These are phyloP conservation scores for Sporothrix curviconia DNA, from an alignment of 2,329 filamentous ascomycete species.

Conservation along the genomic window DNA sequence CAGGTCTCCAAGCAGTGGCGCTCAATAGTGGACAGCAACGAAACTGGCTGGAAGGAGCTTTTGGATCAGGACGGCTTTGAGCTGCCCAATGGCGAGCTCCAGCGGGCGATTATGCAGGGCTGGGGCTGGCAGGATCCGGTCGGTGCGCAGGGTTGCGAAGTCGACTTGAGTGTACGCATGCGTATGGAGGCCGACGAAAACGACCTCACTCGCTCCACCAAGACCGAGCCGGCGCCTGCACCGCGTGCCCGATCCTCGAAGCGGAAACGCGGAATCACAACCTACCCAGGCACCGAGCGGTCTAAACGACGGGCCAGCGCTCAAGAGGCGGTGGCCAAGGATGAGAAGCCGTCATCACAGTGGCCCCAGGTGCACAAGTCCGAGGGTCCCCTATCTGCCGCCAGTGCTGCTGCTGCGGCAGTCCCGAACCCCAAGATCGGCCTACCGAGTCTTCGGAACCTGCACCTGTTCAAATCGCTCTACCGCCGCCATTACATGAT, in stretches of 20 bases:
- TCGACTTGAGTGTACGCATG: conserved; percentile 62
- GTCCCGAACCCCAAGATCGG: conserved; percentile 78
- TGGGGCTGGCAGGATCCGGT: conserved; percentile 96
- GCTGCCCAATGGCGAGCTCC: conserved; percentile 73
- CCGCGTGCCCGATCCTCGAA: conserved; percentile 46
- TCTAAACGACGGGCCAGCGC: conserved; percentile 48
- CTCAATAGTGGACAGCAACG: conserved; percentile 81
- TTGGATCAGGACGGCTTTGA: conserved; percentile 78
- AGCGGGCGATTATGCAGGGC: conserved; percentile 78
- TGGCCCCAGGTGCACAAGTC: conserved; percentile 49
- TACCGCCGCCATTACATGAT: conserved; percentile 92
- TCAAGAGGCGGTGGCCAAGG: conserved; percentile 37
- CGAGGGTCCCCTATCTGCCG: conserved; percentile 80
- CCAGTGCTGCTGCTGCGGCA: conserved; percentile 73
- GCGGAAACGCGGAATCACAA: conserved; percentile 47
- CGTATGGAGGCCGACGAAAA: conserved; percentile 47
- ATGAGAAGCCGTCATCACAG: conserved; percentile 34
- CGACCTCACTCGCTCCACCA: conserved; percentile 40
- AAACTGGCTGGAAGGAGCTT: conserved; percentile 91
- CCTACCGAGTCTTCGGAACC: conserved; percentile 66
- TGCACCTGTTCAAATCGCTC: conserved; percentile 93
- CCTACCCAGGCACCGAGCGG: conserved; percentile 40
- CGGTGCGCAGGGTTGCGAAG: conserved; percentile 67
- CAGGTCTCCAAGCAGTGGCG: conserved; percentile 95
- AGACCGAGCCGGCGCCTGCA: conserved; percentile 29